Evolutionary conservation across 2,329 filamentous ascomycete species (phyloP), one percentile per base, ranked within the genome.

Genomic region (Sporothrix humicola): DNA sequence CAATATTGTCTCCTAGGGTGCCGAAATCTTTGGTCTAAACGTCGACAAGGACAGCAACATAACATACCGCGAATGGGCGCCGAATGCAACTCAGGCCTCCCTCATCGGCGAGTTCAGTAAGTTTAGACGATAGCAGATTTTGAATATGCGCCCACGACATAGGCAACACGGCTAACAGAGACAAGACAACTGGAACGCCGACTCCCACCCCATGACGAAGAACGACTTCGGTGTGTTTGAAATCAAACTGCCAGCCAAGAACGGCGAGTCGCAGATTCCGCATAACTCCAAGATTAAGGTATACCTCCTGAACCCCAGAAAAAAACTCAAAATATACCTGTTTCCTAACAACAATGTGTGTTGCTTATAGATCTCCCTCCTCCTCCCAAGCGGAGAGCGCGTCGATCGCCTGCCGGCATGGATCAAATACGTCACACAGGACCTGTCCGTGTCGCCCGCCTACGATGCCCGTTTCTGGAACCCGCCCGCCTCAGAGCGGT

Each of bases 401-500:
- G 90, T 95, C 77, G 95, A 98, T 83, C 90, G 95, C 77, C 85
- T 99, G 71, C 96, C 96, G 37, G 93, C 94, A 42, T 99, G 96
- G 96, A 98, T 98, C 85, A 97, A 92, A 81, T 94, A 97, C 79
- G 96, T 98, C 71, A 98, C 95, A 0, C 96, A 99, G 82, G 95
- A 99, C 77, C 87, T 98, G 63, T 88, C 85, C 12, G 91, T 98
- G 31, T 98, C 95, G 10, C 94, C 95, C 7, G 91, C 93, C 37
- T 99, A 98, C 82, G 96, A 99, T 81, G 95, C 93, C 31, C 90
- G 94, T 71, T 98, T 99, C 85, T 99, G 96, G 96, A 98, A 98
- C 80, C 96, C 96, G 48, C 94, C 94, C 2, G 82, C 87, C 68
- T 84, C 86, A 54, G 90, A 97, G 79, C 89, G 85, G 79, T 98